Evolutionary conservation across 2,329 filamentous ascomycete genomes (phyloP), one percentile per base, ranked within the genome.

Genomic region (Didymella lethalis): DNA sequence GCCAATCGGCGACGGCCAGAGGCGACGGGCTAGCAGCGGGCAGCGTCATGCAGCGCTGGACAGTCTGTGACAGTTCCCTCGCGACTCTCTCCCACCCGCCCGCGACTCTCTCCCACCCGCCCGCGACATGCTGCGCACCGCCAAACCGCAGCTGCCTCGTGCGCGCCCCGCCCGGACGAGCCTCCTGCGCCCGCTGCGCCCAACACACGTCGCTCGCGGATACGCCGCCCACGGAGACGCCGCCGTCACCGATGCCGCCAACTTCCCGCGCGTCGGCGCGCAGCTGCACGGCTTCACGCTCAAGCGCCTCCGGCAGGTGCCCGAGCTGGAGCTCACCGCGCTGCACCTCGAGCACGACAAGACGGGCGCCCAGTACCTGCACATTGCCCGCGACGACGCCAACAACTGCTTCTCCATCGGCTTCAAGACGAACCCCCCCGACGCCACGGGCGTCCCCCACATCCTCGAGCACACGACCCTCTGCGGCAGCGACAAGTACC

Each of bases 371-470:
- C 92, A 99, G 67, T 97, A 98, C 75, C 84, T 99, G 46, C 95
- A 99, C 79, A 90, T 99, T 69, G 94, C 93, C 16, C 86, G 94
- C 68, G 93, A 98, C 57, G 95, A 99, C 75, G 90, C 90, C 82
- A 99, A 99, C 82, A 99, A 99, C 91, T 95, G 98, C 75, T 99
- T 99, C 80, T 96, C 93, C 36, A 96, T 99, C 72, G 95, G 93
- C 51, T 99, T 99, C 87, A 97, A 97, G 86, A 99, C 95, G 25
- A 98, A 98, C 75, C 95, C 95, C 18, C 93, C 93, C 8, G 93
- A 99, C 79, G 93, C 95, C 73, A 98, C 95, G 0, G 95, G 95
- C 49, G 88, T 99, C 43, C 95, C 95, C 18, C 95, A 99, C 79
- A 98, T 99, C 68, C 84, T 99, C 56, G 95, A 99, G 81, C 95